These are phyloP conservation scores for Benincasa hispida DNA, from an alignment of 306 rosid species.

Conservation along the genomic window DNA sequence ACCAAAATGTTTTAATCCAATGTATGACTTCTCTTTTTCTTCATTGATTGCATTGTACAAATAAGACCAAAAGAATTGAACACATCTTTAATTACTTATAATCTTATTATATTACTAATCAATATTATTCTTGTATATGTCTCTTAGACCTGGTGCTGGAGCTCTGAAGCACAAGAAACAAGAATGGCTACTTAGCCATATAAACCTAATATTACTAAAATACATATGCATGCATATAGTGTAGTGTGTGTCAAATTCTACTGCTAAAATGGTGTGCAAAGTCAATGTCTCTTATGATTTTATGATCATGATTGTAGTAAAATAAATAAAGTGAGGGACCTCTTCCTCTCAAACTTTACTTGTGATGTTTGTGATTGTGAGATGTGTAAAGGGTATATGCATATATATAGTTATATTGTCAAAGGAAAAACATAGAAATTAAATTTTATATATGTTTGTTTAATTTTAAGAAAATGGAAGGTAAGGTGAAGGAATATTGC, in stretches of 20 bases:
- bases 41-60: not conserved
- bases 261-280: not conserved
- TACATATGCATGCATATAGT: not conserved
- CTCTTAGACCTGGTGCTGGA: conserved; percentile 2
- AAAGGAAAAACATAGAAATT: not conserved
- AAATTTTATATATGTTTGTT: not conserved
- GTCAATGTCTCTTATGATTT: not conserved
- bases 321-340: not conserved
- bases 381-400: not conserved
- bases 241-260: not conserved
- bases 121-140: not conserved
- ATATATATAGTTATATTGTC: not conserved
- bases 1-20: not conserved
- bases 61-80: not conserved
- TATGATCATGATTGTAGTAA: not conserved
- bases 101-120: not conserved
- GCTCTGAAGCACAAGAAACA: conserved; percentile 1
- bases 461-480: not conserved
- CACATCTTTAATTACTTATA: not conserved
- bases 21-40: not conserved
- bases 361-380: not conserved
- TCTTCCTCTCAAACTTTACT: not conserved
- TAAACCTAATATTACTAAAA: not conserved
- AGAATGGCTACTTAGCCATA: not conserved
- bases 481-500: not conserved